phyloP scores from a whole-genome alignment of 805 yeast genomes.

The Nakazawaea peltata region DNA sequence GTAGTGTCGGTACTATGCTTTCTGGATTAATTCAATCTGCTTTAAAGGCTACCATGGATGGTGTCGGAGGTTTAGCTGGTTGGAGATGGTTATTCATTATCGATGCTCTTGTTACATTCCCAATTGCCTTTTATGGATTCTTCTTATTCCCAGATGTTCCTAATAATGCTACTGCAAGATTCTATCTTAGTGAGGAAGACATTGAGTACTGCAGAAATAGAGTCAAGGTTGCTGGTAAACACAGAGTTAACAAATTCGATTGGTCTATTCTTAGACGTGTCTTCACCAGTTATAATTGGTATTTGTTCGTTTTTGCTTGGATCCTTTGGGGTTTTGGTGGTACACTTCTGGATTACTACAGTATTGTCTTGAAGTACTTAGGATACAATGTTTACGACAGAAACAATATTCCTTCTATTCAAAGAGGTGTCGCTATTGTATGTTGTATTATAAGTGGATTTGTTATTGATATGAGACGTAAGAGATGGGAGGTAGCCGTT shows the following conservation, averaged over 20 bases:
- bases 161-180: conserved; percentile 32
- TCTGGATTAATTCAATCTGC: conserved; percentile 45
- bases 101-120: conserved; percentile 39
- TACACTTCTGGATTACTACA: conserved; percentile 46
- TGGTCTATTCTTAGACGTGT: conserved; percentile 42
- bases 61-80: conserved; percentile 40
- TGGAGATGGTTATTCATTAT: conserved; percentile 52
- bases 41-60: conserved; percentile 18
- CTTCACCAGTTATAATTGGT: conserved; percentile 44
- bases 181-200: conserved; percentile 45
- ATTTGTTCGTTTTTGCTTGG: conserved; percentile 47
- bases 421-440: conserved; percentile 45
- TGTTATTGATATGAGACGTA: conserved; percentile 44
- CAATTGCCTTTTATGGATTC: conserved; percentile 20
- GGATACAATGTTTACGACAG: conserved; percentile 46
- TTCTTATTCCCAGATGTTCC: conserved; percentile 58
- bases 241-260: conserved; percentile 26
- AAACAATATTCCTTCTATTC: conserved; percentile 35
- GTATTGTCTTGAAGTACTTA: conserved; percentile 49
- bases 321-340: conserved; percentile 46
- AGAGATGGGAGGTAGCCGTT: conserved; percentile 47
- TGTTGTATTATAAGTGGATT: conserved; percentile 37
- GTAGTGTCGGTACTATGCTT: conserved; percentile 49
- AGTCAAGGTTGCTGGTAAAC: conserved; percentile 15
- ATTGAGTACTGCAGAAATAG: conserved; percentile 39